phyloP scores from a whole-genome alignment of 2,329 filamentous ascomycete genomes.

The Spiromastix sp. region DNA sequence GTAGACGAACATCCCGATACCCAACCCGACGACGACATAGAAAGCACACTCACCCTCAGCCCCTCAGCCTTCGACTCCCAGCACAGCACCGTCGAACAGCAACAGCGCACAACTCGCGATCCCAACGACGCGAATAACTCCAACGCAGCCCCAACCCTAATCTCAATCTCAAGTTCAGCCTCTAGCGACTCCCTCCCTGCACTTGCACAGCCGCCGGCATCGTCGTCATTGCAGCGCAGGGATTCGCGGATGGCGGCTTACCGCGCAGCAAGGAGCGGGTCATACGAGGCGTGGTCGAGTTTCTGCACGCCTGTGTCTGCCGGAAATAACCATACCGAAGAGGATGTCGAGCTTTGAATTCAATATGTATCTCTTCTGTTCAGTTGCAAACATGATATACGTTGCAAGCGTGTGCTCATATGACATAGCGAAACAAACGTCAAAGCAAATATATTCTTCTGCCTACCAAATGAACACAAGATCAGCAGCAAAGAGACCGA shows the following conservation, averaged over 20 bases:
- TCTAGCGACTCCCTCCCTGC: too few relatives aligned
- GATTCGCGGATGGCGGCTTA: conserved; percentile 25
- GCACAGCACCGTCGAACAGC: conserved; percentile 3
- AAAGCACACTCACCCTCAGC: conserved; percentile 16
- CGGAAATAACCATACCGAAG: conserved; percentile 31
- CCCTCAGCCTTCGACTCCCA: conserved; percentile 19
- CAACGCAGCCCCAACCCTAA: conserved; percentile 7
- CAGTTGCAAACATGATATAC: too few relatives aligned
- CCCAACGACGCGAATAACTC: too few relatives aligned
- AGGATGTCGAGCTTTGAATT: conserved; percentile 31
- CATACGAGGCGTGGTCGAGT: conserved; percentile 31
- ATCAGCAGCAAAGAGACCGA: too few relatives aligned
- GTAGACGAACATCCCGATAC: background rate
- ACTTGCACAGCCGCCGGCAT: background rate
- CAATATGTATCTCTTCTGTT: too few relatives aligned
- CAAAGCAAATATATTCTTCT: too few relatives aligned
- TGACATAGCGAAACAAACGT: too few relatives aligned
- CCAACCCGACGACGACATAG: conserved; percentile 9
- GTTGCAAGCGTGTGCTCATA: too few relatives aligned
- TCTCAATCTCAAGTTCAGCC: too few relatives aligned
- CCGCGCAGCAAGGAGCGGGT: conserved; percentile 30
- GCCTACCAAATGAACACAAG: too few relatives aligned
- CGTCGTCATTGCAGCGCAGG: conserved; percentile 8
- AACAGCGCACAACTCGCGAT: background rate
- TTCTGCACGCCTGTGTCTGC: conserved; percentile 33